Evolutionary conservation across 2,329 filamentous ascomycete species (phyloP), one percentile per base, ranked within the genome.

Genomic region (Dryadomyces quercus-mongolicae): DNA sequence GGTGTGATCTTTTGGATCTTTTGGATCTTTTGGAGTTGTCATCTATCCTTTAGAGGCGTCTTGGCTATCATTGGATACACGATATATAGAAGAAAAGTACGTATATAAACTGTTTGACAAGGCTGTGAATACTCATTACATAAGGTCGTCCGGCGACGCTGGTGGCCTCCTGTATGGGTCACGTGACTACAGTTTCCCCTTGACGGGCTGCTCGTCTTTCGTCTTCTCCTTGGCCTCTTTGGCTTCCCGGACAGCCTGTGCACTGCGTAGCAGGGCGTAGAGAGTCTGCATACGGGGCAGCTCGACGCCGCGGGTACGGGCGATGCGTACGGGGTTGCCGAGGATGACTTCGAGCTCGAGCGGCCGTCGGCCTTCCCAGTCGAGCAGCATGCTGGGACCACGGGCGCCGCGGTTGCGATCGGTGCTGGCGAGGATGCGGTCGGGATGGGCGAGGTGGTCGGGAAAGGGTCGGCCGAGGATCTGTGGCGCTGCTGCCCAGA

Each of bases 321-420:
- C 84, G 49, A 85, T 80, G 59, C 81, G 70, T 34, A 87, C 78
- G 1, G 84, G 82, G 63, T 88, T 87, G 1, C 85, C 84, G 22
- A 88, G 64, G 44, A 88, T 86, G 40, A 86, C 84, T 67, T 88
- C 85, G 51, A 88, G 65, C 70, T 88, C 85, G 74, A 88, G 74
- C 44, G 75, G 76, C 62, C 80, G 74, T 0, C 81, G 80, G 1
- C 72, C 74, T 65, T 85, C 81, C 82, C 83, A 87, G 63, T 88
- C 85, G 15, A 84, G 67, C 61, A 85, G 70, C 85, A 88, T 88
- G 60, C 78, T 82, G 31, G 79, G 79, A 61, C 25, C 25, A 31
- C 78, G 76, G 18, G 80, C 81, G 0, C 83, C 84, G 38, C 73
- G 77, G 60, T 86, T 86, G 58, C 76, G 72, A 66, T 79, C 76